These are phyloP conservation scores for Thelonectria blattea DNA, from an alignment of 2,329 filamentous ascomycete species.

Conservation along the genomic window DNA sequence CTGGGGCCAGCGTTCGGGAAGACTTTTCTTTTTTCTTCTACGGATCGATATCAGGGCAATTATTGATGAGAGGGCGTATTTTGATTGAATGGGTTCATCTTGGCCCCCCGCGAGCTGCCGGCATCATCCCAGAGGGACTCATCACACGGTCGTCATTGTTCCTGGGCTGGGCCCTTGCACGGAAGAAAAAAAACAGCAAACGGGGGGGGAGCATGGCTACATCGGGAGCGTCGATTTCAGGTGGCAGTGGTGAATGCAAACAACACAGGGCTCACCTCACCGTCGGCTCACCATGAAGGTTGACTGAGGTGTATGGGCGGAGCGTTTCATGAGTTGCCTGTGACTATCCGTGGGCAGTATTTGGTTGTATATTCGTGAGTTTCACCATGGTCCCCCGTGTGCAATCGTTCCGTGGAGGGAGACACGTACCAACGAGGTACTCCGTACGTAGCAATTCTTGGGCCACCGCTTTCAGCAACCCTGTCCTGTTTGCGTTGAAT, in stretches of 20 bases:
- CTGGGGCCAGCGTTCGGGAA: constrained; percentile 13
- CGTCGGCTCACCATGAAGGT: constrained; percentile 18
- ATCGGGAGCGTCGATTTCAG: constrained; percentile 20
- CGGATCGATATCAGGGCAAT: background rate
- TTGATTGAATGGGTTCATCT: background rate
- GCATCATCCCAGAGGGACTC: constrained; percentile 21
- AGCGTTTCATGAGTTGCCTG: constrained; percentile 34
- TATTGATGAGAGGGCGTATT: background rate
- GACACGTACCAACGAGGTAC: too few species aligned
- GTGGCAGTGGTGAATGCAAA: constrained; percentile 10
- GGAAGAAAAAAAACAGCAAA: background rate
- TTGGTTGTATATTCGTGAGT: background rate
- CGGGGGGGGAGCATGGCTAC: background rate
- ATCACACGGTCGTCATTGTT: constrained; percentile 25
- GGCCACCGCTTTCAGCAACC: constrained; percentile 2
- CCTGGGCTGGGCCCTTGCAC: background rate
- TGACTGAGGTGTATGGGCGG: constrained; percentile 23
- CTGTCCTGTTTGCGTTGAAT: background rate
- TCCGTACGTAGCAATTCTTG: too few species aligned
- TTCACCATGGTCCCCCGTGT: constrained; percentile 3
- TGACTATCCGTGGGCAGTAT: constrained; percentile 3
- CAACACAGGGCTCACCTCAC: constrained; percentile 3
- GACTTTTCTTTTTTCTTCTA: constrained; percentile 3
- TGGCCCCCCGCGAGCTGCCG: constrained; percentile 1
- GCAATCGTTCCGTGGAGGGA: background rate